Base-by-base conservation (phyloP, 2,329 filamentous ascomycete genomes). In the Fusarium austroafricanum region DNA sequence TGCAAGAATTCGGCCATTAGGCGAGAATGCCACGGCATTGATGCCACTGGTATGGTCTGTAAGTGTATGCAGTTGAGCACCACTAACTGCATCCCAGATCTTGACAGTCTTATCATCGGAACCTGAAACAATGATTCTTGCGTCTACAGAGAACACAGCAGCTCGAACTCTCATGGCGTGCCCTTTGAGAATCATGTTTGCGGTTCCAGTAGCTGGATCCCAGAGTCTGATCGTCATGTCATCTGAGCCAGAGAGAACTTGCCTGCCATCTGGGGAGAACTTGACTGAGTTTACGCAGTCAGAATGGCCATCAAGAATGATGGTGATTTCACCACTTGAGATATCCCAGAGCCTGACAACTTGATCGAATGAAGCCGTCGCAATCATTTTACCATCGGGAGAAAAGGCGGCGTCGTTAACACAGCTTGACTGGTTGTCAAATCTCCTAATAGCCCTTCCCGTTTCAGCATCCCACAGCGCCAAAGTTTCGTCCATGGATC, bases 401-500 rank as follows among this genome's bases (percentile, higher is more conserved):
- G 51, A 54, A 20, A 54, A 45, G 10, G 51, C 21, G 4, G 51
- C 31, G 9, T 35, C 29, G 6, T 54, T 54, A 4, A 54, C 31
- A 11, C 51, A 54, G 15, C 40, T 54, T 2, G 40, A 54, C 17
- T 54, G 40, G 8, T 54, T 54, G 10, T 38, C 31, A 4, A 54
- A 37, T 10, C 51, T 21, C 14, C 5, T 10, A 4, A 38, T 17
- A 4, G 20, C 39, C 17, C 9, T 11, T 10, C 21, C 51, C 12
- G 21, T 54, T 10, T 35, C 40, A 4, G 21, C 40, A n/a, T 54
- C 51, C 40, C 51, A 54, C 2, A 54, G 3, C 5, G 40, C 51
- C 8, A 45, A 15, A 8, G 51, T 54, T 26, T 54, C 39, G 15
- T 54, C 50, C 39, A 54, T 45, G 3, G 50, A 54, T 17, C 50